Percentiles rank a stretch among this genome's conserved stretches.
Conservation (phyloP, 768 basidiomycete genomes). For the Cyclocybe aegerita region DNA sequence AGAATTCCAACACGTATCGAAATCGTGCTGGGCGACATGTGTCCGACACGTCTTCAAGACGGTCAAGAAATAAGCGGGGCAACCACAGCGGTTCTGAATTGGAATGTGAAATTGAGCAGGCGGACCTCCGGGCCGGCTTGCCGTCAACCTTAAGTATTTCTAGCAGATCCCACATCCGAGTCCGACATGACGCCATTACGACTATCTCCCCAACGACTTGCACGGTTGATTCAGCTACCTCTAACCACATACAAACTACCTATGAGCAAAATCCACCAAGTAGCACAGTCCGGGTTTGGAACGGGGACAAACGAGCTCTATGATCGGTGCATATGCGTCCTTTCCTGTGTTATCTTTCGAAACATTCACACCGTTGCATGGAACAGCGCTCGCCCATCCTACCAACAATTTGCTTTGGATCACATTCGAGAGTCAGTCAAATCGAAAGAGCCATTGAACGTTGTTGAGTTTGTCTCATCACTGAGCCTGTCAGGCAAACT, state of each 20-base stretch:
- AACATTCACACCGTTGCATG: neutral
- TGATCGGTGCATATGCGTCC: constrained; percentile 49
- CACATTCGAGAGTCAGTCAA: constrained; percentile 55
- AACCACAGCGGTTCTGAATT: too few species aligned
- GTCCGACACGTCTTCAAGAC: neutral
- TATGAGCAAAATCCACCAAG: constrained; percentile 43
- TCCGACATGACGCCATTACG: too few species aligned
- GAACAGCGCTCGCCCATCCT: constrained; percentile 76
- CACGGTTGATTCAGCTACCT: too few species aligned
- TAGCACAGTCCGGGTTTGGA: constrained; percentile 77
- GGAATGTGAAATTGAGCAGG: too few species aligned
- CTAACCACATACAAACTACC: neutral
- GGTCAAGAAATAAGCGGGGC: too few species aligned
- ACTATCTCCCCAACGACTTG: too few species aligned
- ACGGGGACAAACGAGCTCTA: constrained; percentile 83
- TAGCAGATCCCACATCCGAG: too few species aligned
- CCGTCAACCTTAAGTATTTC: too few species aligned
- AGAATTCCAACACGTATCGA: constrained; percentile 6
- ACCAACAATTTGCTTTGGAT: constrained; percentile 61
- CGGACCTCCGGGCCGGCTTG: too few species aligned
- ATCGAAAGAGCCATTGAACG: constrained; percentile 43
- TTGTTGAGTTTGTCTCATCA: constrained; percentile 61
- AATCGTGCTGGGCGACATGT: constrained; percentile 8
- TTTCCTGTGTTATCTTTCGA: neutral
- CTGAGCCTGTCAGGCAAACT: neutral